phyloP scores from a whole-genome alignment of 352 stramenopile genomes.

The Phytopythium ostracodes region DNA sequence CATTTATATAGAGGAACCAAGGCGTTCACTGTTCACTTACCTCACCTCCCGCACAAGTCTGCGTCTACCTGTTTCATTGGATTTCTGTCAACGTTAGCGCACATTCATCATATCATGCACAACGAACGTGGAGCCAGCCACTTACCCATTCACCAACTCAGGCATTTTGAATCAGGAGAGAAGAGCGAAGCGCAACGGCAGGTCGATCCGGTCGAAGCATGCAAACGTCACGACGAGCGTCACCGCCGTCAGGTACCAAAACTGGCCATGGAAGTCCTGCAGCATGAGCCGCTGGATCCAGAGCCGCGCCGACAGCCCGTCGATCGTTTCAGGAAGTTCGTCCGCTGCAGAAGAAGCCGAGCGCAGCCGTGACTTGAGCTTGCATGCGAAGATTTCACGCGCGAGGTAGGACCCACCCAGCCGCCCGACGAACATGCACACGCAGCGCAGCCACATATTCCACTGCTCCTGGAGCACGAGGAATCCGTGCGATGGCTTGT shows the following conservation, averaged over 20 bases:
- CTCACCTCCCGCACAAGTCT: not conserved
- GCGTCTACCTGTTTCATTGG: not conserved
- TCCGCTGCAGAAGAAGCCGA: slow-evolving; percentile 11
- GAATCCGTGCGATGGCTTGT: slow-evolving; percentile 62
- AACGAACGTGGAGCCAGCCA: not conserved
- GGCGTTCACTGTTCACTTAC: not conserved
- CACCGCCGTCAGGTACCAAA: slow-evolving; percentile 83
- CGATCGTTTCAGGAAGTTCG: slow-evolving; percentile 24
- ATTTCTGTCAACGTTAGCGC: not conserved
- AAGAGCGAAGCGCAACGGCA: slow-evolving; percentile 72
- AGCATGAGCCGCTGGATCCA: slow-evolving; percentile 87
- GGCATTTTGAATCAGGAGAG: slow-evolving; percentile 25
- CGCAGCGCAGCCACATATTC: slow-evolving; percentile 81
- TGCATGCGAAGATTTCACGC: slow-evolving; percentile 84
- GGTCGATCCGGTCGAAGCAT: slow-evolving; percentile 75
- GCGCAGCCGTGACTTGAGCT: slow-evolving; percentile 57
- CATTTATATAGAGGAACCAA: not conserved
- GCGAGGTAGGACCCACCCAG: slow-evolving; percentile 70
- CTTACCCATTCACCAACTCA: not conserved
- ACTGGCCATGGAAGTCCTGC: slow-evolving; percentile 81
- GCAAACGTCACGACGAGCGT: slow-evolving; percentile 82
- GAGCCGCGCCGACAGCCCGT: slow-evolving; percentile 62
- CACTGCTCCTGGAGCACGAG: slow-evolving; percentile 59
- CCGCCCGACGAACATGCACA: slow-evolving; percentile 80
- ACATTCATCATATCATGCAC: not conserved